These are phyloP conservation scores for Fusarium sp. DNA, from an alignment of 2,329 filamentous ascomycete species.

Conservation along the genomic window DNA sequence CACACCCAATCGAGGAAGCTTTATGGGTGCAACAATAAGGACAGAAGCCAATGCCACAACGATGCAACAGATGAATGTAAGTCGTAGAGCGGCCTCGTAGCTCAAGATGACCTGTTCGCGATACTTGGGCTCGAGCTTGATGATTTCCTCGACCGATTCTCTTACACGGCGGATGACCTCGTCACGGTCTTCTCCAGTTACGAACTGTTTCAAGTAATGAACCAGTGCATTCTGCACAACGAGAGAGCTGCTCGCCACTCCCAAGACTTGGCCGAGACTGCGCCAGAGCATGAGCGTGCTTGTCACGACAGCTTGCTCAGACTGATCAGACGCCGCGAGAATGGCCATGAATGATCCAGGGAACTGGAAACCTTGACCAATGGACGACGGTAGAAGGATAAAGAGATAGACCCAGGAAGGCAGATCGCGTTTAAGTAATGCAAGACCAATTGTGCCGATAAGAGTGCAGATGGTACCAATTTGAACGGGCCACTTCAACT, in stretches of 20 bases:
- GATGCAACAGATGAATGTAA: conserved; percentile 59
- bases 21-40: conserved; percentile 62
- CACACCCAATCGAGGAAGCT: conserved; percentile 63
- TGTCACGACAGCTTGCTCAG: conserved; percentile 75
- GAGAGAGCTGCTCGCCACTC: conserved; percentile 77
- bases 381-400: conserved; percentile 65
- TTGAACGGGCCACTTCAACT: conserved; percentile 69
- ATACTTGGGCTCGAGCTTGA: conserved; percentile 57
- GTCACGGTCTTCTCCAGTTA: conserved; percentile 69
- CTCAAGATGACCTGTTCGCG: conserved; percentile 66
- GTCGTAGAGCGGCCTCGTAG: conserved; percentile 63
- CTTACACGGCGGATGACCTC: conserved; percentile 65
- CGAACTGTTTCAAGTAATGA: conserved; percentile 67
- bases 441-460: conserved; percentile 63
- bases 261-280: conserved; percentile 76
- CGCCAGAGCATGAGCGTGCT: conserved; percentile 79
- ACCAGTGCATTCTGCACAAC: conserved; percentile 78
- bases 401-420: conserved; percentile 65
- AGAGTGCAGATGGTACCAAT: conserved; percentile 62
- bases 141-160: conserved; percentile 66
- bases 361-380: conserved; percentile 73
- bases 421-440: conserved; percentile 62
- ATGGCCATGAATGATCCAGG: conserved; percentile 73
- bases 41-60: conserved; percentile 62
- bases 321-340: conserved; percentile 68